phyloP scores from a whole-genome alignment of 768 basidiomycete species.

The Hydnomerulius pinastri region DNA sequence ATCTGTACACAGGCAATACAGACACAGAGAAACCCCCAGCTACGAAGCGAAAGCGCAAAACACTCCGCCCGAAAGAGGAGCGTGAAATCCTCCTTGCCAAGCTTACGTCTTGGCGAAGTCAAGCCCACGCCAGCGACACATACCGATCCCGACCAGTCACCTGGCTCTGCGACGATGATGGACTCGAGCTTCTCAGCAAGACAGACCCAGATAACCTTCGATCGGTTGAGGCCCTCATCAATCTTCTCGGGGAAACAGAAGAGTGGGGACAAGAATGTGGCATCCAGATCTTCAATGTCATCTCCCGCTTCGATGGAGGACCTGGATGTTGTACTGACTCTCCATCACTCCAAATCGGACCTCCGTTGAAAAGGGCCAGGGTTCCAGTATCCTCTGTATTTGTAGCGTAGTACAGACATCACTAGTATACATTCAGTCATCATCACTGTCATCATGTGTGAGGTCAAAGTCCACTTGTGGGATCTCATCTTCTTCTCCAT shows the following conservation, averaged over 20 bases:
- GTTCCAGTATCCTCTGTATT: too few species aligned
- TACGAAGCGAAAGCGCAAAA: neutral
- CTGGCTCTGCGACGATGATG: neutral
- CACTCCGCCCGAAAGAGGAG: neutral
- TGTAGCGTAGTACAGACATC: neutral
- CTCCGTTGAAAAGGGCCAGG: too few species aligned
- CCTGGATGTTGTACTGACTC: too few species aligned
- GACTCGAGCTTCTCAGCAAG: slow-evolving; percentile 2
- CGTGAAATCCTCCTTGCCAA: neutral
- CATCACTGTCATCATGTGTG: neutral
- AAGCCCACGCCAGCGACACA: neutral
- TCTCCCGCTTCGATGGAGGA: neutral
- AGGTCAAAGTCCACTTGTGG: slow-evolving; percentile 4
- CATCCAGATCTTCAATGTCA: neutral
- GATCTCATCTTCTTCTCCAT: slow-evolving; percentile 27
- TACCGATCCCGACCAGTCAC: neutral
- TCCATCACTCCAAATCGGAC: too few species aligned
- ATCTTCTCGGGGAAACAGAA: neutral
- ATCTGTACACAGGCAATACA: neutral
- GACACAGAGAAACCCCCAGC: neutral
- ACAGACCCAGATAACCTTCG: neutral
- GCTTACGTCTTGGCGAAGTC: neutral
- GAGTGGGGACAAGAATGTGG: neutral
- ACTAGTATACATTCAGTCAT: neutral
- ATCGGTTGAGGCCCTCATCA: neutral